These are phyloP conservation scores for Leccinum sublutescens DNA, from an alignment of 768 basidiomycete genomes.

Conservation along the genomic window DNA sequence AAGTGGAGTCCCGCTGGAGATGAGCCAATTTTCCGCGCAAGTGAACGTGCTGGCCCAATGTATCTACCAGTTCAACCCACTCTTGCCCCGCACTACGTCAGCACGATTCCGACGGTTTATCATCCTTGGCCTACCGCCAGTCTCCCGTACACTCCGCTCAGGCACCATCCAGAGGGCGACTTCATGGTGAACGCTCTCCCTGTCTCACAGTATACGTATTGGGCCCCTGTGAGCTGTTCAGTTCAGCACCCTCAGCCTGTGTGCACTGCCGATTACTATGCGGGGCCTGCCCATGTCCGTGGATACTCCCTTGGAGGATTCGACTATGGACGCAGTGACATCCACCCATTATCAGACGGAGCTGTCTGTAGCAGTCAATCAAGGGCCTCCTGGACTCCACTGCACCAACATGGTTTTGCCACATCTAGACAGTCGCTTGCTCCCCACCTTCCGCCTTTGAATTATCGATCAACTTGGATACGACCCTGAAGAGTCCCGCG, in stretches of 20 bases:
- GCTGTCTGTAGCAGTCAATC: constrained; percentile 36
- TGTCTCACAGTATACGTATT: constrained; percentile 21
- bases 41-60: constrained; percentile 49
- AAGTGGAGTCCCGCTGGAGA: constrained; percentile 83
- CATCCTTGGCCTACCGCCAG: constrained; percentile 24
- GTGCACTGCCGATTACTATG: constrained; percentile 49
- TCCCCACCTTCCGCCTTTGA: constrained; percentile 40
- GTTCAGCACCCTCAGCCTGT: constrained; percentile 55
- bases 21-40: constrained; percentile 63
- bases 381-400: constrained; percentile 44
- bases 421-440: constrained; percentile 43
- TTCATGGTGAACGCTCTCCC: constrained; percentile 11
- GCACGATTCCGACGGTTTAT: constrained; percentile 31
- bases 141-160: constrained; percentile 20
- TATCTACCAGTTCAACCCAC: constrained; percentile 67
- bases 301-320: constrained; percentile 61
- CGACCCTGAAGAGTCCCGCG: constrained; percentile 37
- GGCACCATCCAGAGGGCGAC: constrained; percentile 19
- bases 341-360: constrained; percentile 44
- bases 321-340: constrained; percentile 50
- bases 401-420: constrained; percentile 41
- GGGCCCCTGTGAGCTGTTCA: constrained; percentile 35
- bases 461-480: constrained; percentile 51
- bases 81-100: constrained; percentile 37
- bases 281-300: constrained; percentile 49